phyloP scores from a whole-genome alignment of 2,329 filamentous ascomycete species.

The Fusarium beomiforme region DNA sequence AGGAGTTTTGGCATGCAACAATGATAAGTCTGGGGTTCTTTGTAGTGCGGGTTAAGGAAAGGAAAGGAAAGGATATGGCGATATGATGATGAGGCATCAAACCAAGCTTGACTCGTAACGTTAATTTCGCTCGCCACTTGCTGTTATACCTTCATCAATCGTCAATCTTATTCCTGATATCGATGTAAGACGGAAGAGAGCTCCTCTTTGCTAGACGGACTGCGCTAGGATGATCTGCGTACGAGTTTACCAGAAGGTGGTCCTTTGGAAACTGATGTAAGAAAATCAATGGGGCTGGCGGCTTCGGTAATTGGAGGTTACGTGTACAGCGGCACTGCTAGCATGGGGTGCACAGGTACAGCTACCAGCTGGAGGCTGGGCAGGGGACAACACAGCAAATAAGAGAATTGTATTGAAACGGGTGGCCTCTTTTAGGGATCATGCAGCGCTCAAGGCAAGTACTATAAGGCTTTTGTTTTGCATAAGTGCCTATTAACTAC shows the following conservation, averaged over 20 bases:
- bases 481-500: background rate
- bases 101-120: background rate
- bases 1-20: conserved; percentile 5
- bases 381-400: background rate
- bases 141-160: background rate
- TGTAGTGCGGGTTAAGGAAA: background rate
- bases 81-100: background rate
- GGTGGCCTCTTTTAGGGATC: background rate
- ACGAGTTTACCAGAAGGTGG: conserved; percentile 3
- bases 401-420: conserved; percentile 1
- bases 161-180: background rate
- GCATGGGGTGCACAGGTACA: conserved; percentile 1
- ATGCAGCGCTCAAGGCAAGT: background rate
- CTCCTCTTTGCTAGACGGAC: background rate
- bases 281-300: conserved; percentile 27
- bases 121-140: background rate
- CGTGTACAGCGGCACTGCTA: conserved; percentile 26
- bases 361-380: background rate
- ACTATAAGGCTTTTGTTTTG: background rate
- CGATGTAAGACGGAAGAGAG: background rate
- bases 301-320: conserved; percentile 34
- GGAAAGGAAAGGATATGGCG: background rate
- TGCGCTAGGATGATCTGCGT: background rate
- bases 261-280: conserved; percentile 27
- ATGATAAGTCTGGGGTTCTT: conserved; percentile 10